These are phyloP conservation scores for Lasiodiplodia citricola DNA, from an alignment of 2,329 filamentous ascomycete species.

Conservation along the genomic window DNA sequence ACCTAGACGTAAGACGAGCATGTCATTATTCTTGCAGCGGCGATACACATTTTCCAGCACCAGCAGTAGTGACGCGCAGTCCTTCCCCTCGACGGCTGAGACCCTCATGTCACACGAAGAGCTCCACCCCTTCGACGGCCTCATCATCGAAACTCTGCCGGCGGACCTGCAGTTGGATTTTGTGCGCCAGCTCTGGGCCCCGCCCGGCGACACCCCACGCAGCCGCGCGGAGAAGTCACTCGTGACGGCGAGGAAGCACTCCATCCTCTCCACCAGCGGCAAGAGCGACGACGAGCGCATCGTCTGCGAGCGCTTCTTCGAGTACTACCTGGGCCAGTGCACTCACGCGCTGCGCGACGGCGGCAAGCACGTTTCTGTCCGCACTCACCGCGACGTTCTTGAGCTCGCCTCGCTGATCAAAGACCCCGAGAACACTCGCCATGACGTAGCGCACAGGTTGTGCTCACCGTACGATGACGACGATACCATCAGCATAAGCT, in stretches of 20 bases:
- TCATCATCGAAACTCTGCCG: constrained; percentile 12
- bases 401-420: constrained; percentile 29
- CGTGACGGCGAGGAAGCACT: not conserved
- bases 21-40: not conserved
- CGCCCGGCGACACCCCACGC: not conserved
- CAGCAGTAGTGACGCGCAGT: not conserved
- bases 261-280: not conserved
- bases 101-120: constrained; percentile 17
- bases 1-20: not conserved
- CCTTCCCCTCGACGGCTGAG: not conserved
- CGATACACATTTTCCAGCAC: not conserved
- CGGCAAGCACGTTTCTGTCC: constrained; percentile 28
- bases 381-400: constrained; percentile 32
- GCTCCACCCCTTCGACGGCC: not conserved
- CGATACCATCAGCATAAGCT: not conserved
- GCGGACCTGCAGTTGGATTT: not conserved
- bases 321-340: constrained; percentile 31
- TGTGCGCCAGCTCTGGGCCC: constrained; percentile 1
- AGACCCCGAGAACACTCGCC: not conserved
- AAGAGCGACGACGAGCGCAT: not conserved
- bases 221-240: not conserved
- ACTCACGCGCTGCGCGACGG: constrained; percentile 31
- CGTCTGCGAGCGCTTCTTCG: not conserved
- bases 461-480: not conserved
- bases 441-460: not conserved